Base-by-base conservation (phyloP, 352 stramenopile genomes). In the Globisporangium paddicum region DNA sequence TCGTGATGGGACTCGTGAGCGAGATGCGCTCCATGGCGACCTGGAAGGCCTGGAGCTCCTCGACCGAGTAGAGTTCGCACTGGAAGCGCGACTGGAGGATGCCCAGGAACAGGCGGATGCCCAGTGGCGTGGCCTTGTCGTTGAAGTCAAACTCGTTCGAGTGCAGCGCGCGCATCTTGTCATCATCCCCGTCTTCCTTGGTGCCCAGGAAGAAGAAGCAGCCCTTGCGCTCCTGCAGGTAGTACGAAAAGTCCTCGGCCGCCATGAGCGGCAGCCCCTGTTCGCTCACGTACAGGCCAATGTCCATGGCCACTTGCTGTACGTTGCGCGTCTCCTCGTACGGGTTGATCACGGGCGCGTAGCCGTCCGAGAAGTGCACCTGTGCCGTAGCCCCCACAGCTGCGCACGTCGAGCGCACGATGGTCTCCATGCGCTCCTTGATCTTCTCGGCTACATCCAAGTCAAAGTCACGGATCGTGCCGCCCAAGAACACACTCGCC, bases 231-330 rank as follows among this genome's bases (percentile, higher is more conserved):
- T 90, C 77, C 30, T 89, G 81, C 28, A 95, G 55, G 57, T 79
- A 95, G 66, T 96, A 98, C 14, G 83, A 86, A 81, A 98, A 98
- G 64, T 98, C 95, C 72, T 98, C 95, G 6, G 84, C 89, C 5
- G 93, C 93, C 95, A 98, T 98, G 28, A 97, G 96, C 4, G 92
- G 68, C 30, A 90, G 62, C 5, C 86, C 85, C 34, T 87, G 69
- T 41, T 89, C 75, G 49, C 91, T 89, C 52, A 97, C 82, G 47
- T 88, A 76, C 32, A 90, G 60, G 0, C 74, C 79, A 45, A 83
- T 78, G 38, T 89, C 80, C 68, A 88, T 76, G 2, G 76, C 80
- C 8, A 94, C 72, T 28, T 91, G 72, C 64, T 91, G 78, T 60
- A 93, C 85, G 34, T 81, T 71, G 35, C 81, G 72, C n/a, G 83